Evolutionary conservation across 2,329 filamentous ascomycete genomes (phyloP).

Genomic region (Bipolaris bicolor): DNA sequence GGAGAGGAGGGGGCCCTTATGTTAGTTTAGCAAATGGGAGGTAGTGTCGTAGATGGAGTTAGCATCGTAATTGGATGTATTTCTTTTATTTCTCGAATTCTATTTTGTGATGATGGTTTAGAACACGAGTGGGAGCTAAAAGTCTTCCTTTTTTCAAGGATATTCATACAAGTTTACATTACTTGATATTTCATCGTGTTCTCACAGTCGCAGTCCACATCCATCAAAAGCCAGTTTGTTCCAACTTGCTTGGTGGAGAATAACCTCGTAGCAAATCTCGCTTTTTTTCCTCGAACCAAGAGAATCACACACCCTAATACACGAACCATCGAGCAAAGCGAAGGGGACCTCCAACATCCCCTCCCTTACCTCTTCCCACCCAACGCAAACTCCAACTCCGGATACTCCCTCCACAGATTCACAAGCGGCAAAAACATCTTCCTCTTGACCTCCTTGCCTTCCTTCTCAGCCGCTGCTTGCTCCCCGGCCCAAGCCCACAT

Average conservation of each 20-base stretch:
- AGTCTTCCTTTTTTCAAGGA: too few relatives aligned
- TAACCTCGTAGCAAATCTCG: too few relatives aligned
- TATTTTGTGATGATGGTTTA: not conserved
- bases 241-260: too few relatives aligned
- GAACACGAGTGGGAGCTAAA: too few relatives aligned
- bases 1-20: not conserved
- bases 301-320: too few relatives aligned
- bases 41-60: not conserved
- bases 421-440: constrained; percentile 57
- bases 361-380: not conserved
- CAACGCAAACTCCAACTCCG: constrained; percentile 35
- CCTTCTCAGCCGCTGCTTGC: constrained; percentile 39
- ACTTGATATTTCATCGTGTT: too few relatives aligned
- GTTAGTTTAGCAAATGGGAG: not conserved
- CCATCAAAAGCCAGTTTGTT: too few relatives aligned
- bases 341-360: not conserved
- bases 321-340: too few relatives aligned
- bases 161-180: too few relatives aligned
- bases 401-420: constrained; percentile 50
- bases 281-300: too few relatives aligned
- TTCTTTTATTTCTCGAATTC: not conserved
- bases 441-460: constrained; percentile 34
- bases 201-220: too few relatives aligned
- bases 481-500: constrained; percentile 49
- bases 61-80: not conserved